phyloP scores from a whole-genome alignment of 2,329 filamentous ascomycete species.

The Rhynchosporium secalis region DNA sequence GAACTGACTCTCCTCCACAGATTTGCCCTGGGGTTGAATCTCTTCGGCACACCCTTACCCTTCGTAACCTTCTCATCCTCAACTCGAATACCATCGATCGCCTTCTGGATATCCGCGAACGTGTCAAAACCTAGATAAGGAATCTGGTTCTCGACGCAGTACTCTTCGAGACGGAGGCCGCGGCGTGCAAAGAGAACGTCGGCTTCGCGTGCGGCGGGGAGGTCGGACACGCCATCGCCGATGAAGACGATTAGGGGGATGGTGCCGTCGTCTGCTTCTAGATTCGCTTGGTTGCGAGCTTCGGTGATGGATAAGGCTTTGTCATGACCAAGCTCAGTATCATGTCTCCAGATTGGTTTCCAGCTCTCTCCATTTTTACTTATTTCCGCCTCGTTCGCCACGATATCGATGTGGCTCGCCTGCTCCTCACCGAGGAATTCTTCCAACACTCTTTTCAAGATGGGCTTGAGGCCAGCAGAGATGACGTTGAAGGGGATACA shows the following conservation, averaged over 20 bases:
- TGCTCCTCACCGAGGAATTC: constrained; percentile 63
- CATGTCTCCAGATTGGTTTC: constrained; percentile 68
- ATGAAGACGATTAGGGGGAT: constrained; percentile 69
- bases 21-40: constrained; percentile 68
- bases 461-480: constrained; percentile 65
- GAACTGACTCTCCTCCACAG: constrained; percentile 65
- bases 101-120: constrained; percentile 63
- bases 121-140: constrained; percentile 63
- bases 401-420: constrained; percentile 61
- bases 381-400: constrained; percentile 66
- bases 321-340: constrained; percentile 65
- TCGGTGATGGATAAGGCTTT: constrained; percentile 65
- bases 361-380: constrained; percentile 57
- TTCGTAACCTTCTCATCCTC: constrained; percentile 62
- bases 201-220: constrained; percentile 64
- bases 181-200: constrained; percentile 67
- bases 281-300: constrained; percentile 54
- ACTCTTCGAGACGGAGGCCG: constrained; percentile 65
- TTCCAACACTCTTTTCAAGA: constrained; percentile 61
- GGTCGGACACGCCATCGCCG: constrained; percentile 67
- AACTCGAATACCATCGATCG: constrained; percentile 56
- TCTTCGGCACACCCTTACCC: constrained; percentile 57
- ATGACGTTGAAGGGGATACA: constrained; percentile 69
- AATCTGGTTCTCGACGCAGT: constrained; percentile 63
- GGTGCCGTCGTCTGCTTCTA: constrained; percentile 58